These are phyloP conservation scores for Ophiocordyceps australis DNA, from an alignment of 2,329 filamentous ascomycete species.

Conservation along the genomic window DNA sequence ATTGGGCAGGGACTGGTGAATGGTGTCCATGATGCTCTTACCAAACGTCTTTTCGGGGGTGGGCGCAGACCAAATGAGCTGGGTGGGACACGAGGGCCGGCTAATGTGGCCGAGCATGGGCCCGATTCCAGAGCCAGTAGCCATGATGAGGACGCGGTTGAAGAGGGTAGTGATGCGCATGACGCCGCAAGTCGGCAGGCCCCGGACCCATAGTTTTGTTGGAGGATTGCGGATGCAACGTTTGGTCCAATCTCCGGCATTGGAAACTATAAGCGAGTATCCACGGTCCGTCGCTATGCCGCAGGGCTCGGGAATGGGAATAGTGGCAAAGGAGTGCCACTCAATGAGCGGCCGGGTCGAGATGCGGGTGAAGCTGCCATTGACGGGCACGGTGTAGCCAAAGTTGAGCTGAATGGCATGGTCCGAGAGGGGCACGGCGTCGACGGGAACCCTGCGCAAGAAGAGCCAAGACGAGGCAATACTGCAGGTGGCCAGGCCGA, in stretches of 20 bases:
- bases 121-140: slow-evolving; percentile 57
- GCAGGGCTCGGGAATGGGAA: slow-evolving; percentile 32
- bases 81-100: slow-evolving; percentile 26
- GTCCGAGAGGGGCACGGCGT: slow-evolving; percentile 46
- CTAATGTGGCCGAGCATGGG: slow-evolving; percentile 45
- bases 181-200: slow-evolving; percentile 48
- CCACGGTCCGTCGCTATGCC: slow-evolving; percentile 15
- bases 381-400: slow-evolving; percentile 38
- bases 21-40: slow-evolving; percentile 30
- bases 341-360: slow-evolving; percentile 46
- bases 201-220: slow-evolving; percentile 46
- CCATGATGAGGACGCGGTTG: slow-evolving; percentile 44
- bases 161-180: slow-evolving; percentile 51
- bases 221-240: slow-evolving; percentile 43
- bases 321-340: slow-evolving; percentile 62
- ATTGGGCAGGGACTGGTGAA: slow-evolving; percentile 37
- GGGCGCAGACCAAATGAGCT: slow-evolving; percentile 53
- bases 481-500: slow-evolving; percentile 42
- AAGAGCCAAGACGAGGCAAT: slow-evolving; percentile 57
- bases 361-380: slow-evolving; percentile 29
- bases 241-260: slow-evolving; percentile 59
- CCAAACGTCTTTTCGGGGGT: slow-evolving; percentile 46
- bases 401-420: slow-evolving; percentile 60
- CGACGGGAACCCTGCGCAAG: slow-evolving; percentile 48
- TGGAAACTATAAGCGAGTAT: slow-evolving; percentile 53